Base-by-base conservation (phyloP, 331 rosid species). In the Malus hybrid region DNA sequence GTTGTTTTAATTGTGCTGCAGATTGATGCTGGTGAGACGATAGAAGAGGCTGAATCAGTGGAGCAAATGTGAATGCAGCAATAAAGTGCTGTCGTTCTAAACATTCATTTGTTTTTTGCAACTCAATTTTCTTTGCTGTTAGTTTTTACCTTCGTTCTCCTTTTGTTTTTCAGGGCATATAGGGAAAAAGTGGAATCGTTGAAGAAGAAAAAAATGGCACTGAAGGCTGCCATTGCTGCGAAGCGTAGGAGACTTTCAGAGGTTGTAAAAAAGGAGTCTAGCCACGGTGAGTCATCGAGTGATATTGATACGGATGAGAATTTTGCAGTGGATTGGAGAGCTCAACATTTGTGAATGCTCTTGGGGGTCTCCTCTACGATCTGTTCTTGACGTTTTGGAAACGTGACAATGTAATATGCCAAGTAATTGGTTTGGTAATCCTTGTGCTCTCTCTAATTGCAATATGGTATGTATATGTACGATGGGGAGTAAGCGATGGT, bases 271-370 rank as follows among this genome's bases (percentile, higher is more conserved):
- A 84, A 81, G 73, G 87, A 81, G 62, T 67, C 92, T 14, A 80
- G 44, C 34, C 86, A 39, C 19, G 87, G 83, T 65, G 90, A 86
- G 39, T 86, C 97, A 32, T 89, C 86, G 44, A 94, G 93, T 46
- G 97, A 92, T 76, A 96, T 82, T 55, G 97, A 93, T 20, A 76
- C 86, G 64, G 90, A 78, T 69, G 96, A 79, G 59, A 79, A 91
- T 84, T 91, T 89, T 74, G 91, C 96, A n/a, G 93, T 93, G 73
- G 96, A 93, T 76, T 93, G 98, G 98, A 87, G 98, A 83, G 98
- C 98, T 82, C 98, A 93, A 80, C 97, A 91, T 80, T 76, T 86
- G 85, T 93, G 83, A 83, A 71, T 60, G 55, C 71, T 36, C 56
- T 72, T 71, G 48, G 46, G 18, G 54, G 18, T 71, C 28, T 46